Evolutionary conservation across 768 basidiomycete genomes (phyloP).

Genomic region (Calocybe indica): DNA sequence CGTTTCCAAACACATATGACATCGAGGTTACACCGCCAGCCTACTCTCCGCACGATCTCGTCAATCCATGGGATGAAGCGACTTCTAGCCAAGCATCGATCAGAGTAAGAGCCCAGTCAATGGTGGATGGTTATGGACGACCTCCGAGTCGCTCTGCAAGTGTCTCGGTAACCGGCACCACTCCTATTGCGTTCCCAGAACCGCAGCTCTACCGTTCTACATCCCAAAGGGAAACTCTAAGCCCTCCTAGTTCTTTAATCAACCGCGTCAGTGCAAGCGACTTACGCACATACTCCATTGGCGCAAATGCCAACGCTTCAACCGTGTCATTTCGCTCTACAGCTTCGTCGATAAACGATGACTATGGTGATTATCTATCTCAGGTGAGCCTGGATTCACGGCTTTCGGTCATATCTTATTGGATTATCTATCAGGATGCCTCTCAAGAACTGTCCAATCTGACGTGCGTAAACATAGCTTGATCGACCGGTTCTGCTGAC

Average conservation of each 20-base stretch:
- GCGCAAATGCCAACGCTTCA: constrained; percentile 24
- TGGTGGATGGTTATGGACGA: background rate
- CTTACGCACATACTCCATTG: no score
- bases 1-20: no score
- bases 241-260: no score
- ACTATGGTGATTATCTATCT: constrained; percentile 27
- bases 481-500: constrained; percentile 8
- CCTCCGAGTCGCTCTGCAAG: background rate
- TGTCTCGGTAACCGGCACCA: background rate
- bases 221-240: constrained; percentile 35
- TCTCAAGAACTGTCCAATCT: constrained; percentile 27
- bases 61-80: no score
- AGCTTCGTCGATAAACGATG: constrained; percentile 29
- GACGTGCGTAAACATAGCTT: constrained; percentile 27
- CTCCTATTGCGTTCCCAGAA: constrained; percentile 40
- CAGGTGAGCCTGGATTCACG: constrained; percentile 20
- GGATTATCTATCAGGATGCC: constrained; percentile 5
- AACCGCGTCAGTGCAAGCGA: no score
- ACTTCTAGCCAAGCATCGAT: no score
- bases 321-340: constrained; percentile 24
- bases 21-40: no score
- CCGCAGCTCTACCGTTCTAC: constrained; percentile 43
- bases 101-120: background rate
- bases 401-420: background rate
- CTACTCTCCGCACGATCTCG: no score